Percentiles rank a stretch among this genome's conserved stretches.
Evolutionary conservation across 495 filamentous ascomycete genomes (phyloP).

Genomic region (Aspergillus diversus): DNA sequence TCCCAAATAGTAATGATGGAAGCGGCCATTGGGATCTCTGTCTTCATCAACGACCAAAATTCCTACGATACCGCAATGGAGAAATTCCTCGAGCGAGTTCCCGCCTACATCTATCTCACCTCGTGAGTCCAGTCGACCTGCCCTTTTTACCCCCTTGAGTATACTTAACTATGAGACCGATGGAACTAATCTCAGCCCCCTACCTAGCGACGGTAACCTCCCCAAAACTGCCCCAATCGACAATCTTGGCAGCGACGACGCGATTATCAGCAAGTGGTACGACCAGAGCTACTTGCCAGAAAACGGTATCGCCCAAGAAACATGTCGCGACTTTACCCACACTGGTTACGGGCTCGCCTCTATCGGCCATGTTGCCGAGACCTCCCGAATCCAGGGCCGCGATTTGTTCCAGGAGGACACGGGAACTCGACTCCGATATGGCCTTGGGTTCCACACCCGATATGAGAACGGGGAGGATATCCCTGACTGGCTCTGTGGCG

Average conservation of each 20-base stretch:
- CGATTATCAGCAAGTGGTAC: slow-evolving; percentile 21
- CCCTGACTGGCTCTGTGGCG: not conserved
- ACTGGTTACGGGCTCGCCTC: slow-evolving; percentile 30
- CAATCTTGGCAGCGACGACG: not conserved
- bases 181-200: no score
- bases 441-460: slow-evolving; percentile 29
- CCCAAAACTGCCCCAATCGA: not conserved
- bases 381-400: slow-evolving; percentile 30
- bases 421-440: slow-evolving; percentile 26
- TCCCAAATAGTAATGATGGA: slow-evolving; percentile 30
- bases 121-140: not conserved
- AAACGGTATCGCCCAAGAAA: slow-evolving; percentile 31
- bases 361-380: slow-evolving; percentile 34
- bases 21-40: slow-evolving; percentile 30
- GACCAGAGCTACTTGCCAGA: slow-evolving; percentile 17
- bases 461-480: slow-evolving; percentile 17
- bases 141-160: not conserved
- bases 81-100: slow-evolving; percentile 28
- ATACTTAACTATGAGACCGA: not conserved
- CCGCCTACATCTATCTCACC: slow-evolving; percentile 33
- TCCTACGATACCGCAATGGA: slow-evolving; percentile 30
- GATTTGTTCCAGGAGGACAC: slow-evolving; percentile 29
- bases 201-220: not conserved
- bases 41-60: slow-evolving; percentile 30
- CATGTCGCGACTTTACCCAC: slow-evolving; percentile 34